Evolutionary conservation across 2,329 filamentous ascomycete species (phyloP), one percentile per base, ranked within the genome.

Genomic region (Iodosphaeria phyllophila): DNA sequence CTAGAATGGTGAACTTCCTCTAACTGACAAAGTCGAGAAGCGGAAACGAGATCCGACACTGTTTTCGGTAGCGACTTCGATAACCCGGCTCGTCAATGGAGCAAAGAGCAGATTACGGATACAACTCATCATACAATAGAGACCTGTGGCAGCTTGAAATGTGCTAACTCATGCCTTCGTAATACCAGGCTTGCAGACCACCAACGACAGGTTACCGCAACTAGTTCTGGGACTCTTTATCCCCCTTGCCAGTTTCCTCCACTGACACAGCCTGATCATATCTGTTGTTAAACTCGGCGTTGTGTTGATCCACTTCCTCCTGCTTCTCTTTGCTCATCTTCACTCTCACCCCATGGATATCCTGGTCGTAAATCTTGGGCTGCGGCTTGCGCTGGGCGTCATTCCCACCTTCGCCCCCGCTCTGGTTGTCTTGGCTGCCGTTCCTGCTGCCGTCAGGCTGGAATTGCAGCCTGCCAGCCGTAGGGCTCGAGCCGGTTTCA

Each of bases 221-320:
- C n/a, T n/a, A n/a, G n/a, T n/a, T n/a, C n/a, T n/a, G n/a, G n/a
- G n/a, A 72, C 11, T 53, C 57, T 41, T 60, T 58, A 30, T 64
- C 48, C 3, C 70, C 63, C 46, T 60, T 60, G 29, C 67, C 60
- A 1, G 48, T n/a, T n/a, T n/a, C 42, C 1, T 38, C 46, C 0
- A 57, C 56, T 3, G 34, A 22, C 5, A 44, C 35, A 0, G 55
- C 52, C 8, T 44, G 50, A 29, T 63, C 65, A 35, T 70, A 58
- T 32, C 56, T 58, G 35, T 54, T 39, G 23, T 60, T 60, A 40
- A 72, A 71, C 1, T 71, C 62, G 33, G 32, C 33, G 30, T 73
- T 73, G 38, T 73, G 67, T 43, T 53, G 40, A 26, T 67, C 55
- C 10, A 71, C 66, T 44, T 71, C 64, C 21, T 47, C 48, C 41